phyloP scores from a whole-genome alignment of 164 flowering plant genomes.

The Santalum album region DNA sequence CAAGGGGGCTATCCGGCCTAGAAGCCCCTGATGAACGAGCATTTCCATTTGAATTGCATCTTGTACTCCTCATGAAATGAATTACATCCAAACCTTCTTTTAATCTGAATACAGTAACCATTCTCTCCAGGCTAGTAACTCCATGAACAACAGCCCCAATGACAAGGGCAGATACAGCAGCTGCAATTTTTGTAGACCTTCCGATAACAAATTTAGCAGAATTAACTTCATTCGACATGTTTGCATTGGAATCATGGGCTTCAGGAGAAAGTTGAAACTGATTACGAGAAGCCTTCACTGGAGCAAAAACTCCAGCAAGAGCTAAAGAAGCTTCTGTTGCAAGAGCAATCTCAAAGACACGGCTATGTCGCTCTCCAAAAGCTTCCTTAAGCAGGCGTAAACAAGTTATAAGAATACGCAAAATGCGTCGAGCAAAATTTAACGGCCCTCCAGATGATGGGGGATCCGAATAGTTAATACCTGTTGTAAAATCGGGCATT shows the following conservation, averaged over 20 bases:
- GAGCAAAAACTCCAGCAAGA: slow-evolving; percentile 51
- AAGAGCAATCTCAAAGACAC: slow-evolving; percentile 90
- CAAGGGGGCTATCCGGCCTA: slow-evolving; percentile 60
- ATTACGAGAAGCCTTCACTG: slow-evolving; percentile 63
- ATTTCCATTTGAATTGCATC: slow-evolving; percentile 71
- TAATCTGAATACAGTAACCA: slow-evolving; percentile 70
- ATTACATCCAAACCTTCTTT: slow-evolving; percentile 80
- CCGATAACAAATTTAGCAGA: slow-evolving; percentile 40
- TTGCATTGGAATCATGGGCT: slow-evolving; percentile 48
- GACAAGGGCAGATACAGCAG: slow-evolving; percentile 84
- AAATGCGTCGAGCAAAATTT: slow-evolving; percentile 48
- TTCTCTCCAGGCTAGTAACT: slow-evolving; percentile 74
- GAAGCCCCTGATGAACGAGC: slow-evolving; percentile 50
- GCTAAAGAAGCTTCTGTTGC: slow-evolving; percentile 79
- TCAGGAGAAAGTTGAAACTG: slow-evolving; percentile 75
- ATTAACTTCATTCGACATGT: slow-evolving; percentile 41
- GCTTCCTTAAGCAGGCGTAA: slow-evolving; percentile 84
- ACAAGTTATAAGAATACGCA: slow-evolving; percentile 61
- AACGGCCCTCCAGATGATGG: slow-evolving; percentile 37
- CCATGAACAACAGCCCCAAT: slow-evolving; percentile 80
- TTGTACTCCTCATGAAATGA: slow-evolving; percentile 59
- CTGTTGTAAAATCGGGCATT: slow-evolving; percentile 51
- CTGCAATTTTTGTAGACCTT: slow-evolving; percentile 52
- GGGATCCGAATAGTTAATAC: slow-evolving; percentile 31
- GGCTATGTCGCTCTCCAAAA: slow-evolving; percentile 89